These are phyloP conservation scores for Rutstroemia sp. DNA, from an alignment of 2,329 filamentous ascomycete species.

Conservation along the genomic window DNA sequence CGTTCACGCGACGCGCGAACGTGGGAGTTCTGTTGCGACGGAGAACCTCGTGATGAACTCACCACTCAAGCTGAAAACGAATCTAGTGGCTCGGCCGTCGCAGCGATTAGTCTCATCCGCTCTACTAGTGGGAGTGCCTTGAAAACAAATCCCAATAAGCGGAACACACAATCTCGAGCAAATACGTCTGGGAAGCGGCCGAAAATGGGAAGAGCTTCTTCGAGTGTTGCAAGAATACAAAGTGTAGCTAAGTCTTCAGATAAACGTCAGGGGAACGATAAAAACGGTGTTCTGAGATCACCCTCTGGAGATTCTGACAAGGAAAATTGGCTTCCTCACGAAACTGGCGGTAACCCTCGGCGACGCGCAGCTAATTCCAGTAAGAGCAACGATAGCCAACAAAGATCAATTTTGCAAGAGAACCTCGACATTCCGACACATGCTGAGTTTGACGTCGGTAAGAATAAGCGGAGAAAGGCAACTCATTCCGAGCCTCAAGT, in stretches of 20 bases:
- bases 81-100: conserved; percentile 68
- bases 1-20: conserved; percentile 80
- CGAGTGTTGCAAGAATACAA: conserved; percentile 57
- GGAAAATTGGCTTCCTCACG: conserved; percentile 72
- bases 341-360: conserved; percentile 37
- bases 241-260: conserved; percentile 28
- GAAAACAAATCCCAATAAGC: conserved; percentile 53
- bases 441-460: conserved; percentile 19
- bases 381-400: conserved; percentile 15
- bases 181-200: conserved; percentile 46
- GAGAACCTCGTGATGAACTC: conserved; percentile 69
- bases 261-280: conserved; percentile 21
- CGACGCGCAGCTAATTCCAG: conserved; percentile 25
- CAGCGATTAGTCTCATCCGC: conserved; percentile 73
- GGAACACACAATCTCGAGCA: conserved; percentile 44
- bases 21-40: conserved; percentile 88
- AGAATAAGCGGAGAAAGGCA: conserved; percentile 19
- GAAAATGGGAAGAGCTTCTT: conserved; percentile 52
- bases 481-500: conserved; percentile 36
- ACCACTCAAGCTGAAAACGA: conserved; percentile 77
- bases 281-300: conserved; percentile 36
- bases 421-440: conserved; percentile 22
- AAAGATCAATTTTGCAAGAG: conserved; percentile 23
- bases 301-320: conserved; percentile 79
- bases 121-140: conserved; percentile 53